phyloP scores from a whole-genome alignment of 345 rosid genomes.

The Salix udensis region DNA sequence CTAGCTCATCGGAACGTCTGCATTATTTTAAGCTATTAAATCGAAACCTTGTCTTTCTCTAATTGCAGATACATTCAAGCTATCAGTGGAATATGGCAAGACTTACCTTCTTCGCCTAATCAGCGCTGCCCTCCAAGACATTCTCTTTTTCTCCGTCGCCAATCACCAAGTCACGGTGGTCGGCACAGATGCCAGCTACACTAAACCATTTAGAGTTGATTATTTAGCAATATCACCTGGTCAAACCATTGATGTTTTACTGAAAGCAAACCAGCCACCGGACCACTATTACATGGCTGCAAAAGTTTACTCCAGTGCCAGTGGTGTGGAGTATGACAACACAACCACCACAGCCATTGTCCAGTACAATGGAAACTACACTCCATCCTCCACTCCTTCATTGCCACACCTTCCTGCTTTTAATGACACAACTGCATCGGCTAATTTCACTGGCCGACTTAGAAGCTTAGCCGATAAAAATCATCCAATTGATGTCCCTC shows the following conservation, averaged over 20 bases:
- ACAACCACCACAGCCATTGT: slow-evolving; percentile 38
- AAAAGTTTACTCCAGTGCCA: slow-evolving; percentile 29
- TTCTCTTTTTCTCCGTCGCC: slow-evolving; percentile 33
- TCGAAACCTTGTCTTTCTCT: background rate
- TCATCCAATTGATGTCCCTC: slow-evolving; percentile 38
- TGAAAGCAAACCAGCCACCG: slow-evolving; percentile 39
- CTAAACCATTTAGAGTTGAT: slow-evolving; percentile 1
- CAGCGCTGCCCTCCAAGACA: slow-evolving; percentile 31
- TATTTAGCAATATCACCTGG: slow-evolving; percentile 54
- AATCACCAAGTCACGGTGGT: slow-evolving; percentile 34
- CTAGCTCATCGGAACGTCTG: too few relatives aligned
- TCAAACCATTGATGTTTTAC: slow-evolving; percentile 48
- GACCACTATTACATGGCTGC: slow-evolving; percentile 54
- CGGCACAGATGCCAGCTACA: slow-evolving; percentile 26
- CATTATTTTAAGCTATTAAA: too few relatives aligned
- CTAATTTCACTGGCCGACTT: slow-evolving; percentile 21
- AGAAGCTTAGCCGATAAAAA: slow-evolving; percentile 22
- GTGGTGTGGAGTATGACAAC: slow-evolving; percentile 20
- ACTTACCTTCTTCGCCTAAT: slow-evolving; percentile 37
- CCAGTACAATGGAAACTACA: slow-evolving; percentile 28
- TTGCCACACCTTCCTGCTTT: slow-evolving; percentile 46
- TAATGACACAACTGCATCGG: slow-evolving; percentile 33
- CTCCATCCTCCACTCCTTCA: background rate
- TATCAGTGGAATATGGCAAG: slow-evolving; percentile 11
- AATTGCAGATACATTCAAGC: background rate